Conservation (phyloP, 2,329 filamentous ascomycete species). For the Curvularia verruculosa region DNA sequence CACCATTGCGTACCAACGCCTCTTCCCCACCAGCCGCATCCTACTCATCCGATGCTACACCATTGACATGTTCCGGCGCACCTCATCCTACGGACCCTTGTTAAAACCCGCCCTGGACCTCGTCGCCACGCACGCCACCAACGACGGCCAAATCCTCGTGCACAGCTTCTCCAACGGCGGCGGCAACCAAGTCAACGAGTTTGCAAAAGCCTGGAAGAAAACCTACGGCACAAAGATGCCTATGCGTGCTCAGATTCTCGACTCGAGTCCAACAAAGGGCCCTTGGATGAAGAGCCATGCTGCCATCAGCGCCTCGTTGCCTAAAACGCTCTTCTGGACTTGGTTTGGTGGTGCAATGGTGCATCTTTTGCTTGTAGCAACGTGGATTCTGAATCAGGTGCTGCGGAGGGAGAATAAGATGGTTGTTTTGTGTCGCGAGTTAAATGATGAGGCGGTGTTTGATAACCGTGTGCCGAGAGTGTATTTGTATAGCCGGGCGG, state of each 20-base stretch:
- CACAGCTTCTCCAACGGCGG: constrained; percentile 49
- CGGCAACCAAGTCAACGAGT: constrained; percentile 41
- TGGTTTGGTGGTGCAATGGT: constrained; percentile 36
- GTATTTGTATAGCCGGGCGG: constrained; percentile 65
- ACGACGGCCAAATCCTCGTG: constrained; percentile 37
- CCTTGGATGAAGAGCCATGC: constrained; percentile 40
- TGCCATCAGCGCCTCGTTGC: constrained; percentile 39
- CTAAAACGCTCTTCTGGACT: constrained; percentile 30
- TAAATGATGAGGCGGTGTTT: constrained; percentile 41
- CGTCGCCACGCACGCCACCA: constrained; percentile 29
- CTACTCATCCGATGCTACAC: constrained; percentile 40
- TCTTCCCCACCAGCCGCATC: constrained; percentile 42
- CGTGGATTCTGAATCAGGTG: constrained; percentile 26
- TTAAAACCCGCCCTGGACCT: constrained; percentile 36
- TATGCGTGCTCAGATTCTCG: constrained; percentile 41
- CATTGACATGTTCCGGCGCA: constrained; percentile 38
- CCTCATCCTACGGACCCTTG: constrained; percentile 21
- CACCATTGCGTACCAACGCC: constrained; percentile 36
- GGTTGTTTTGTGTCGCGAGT: constrained; percentile 33
- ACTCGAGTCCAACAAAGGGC: constrained; percentile 44
- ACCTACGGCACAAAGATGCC: constrained; percentile 28
- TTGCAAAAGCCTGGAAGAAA: constrained; percentile 41
- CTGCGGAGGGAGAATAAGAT: constrained; percentile 34
- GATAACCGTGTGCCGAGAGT: constrained; percentile 52
- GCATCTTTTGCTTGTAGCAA: constrained; percentile 34